Evolutionary conservation across 768 basidiomycete species (phyloP), one percentile per base, ranked within the genome.

Genomic region (Asterophora parasitica): DNA sequence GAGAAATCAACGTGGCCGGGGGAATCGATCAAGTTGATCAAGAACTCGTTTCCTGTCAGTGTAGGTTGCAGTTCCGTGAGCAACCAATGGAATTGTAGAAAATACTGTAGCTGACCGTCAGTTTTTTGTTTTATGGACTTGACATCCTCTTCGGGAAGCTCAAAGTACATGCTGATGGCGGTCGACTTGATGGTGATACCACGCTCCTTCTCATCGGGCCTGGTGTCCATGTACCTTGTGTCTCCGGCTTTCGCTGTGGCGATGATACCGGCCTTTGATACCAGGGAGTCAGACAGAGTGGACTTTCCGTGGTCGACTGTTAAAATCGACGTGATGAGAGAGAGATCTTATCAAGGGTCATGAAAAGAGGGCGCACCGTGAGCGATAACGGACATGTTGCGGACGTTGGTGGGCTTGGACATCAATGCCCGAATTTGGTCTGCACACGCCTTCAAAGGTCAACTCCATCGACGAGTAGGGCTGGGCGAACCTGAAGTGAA

Each of bases 1-100:
- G 95, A 98, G 79, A 99, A 98, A 68, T 99, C 95, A 69, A 98
- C 96, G 82, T 98, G 95, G 61, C 96, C 95, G 49, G 96, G 95
- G 7, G 94, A 97, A 69, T 99, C 95, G 82, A n/a, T n/a, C n/a
- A n/a, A n/a, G n/a, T n/a, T n/a, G n/a, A n/a, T n/a, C n/a, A n/a
- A n/a, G n/a, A n/a, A 98, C 67, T 96, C 90, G 66, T 82, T 77
- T 56, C 92, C 92, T n/a, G n/a, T n/a, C n/a, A n/a, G n/a, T n/a
- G n/a, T 84, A 50, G 33, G 16, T 42, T 7, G 11, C 19, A 4
- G 5, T n/a, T 20, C 15, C 12, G 7, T 44, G 34, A 43, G 40
- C 32, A 42, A 48, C 17, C 7, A 17, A 12, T n/a, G 13, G 10
- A 36, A 43, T 46, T 31, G 4, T 13, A 28, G 6, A 36, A 8